Percentiles rank a stretch among this genome's conserved stretches.
Evolutionary conservation across 768 basidiomycete species (phyloP).

Genomic region (Boletus fagicola): DNA sequence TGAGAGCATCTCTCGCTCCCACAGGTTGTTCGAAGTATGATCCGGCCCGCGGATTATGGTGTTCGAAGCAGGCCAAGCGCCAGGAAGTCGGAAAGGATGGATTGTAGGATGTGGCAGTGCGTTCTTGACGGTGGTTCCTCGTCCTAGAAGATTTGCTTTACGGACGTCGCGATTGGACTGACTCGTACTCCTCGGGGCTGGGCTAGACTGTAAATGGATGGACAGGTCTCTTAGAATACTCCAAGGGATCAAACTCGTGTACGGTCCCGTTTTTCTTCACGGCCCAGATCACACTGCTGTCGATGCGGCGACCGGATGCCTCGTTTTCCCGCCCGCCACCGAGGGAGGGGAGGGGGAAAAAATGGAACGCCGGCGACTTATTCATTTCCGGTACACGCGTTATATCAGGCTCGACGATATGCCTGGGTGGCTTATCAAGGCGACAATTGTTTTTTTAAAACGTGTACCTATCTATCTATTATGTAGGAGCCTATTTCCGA

Average conservation of each 20-base stretch:
- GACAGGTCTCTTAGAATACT: background rate
- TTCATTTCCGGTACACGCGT: background rate
- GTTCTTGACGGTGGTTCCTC: background rate
- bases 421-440: constrained; percentile 6
- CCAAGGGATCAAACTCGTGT: background rate
- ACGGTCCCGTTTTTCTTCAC: background rate
- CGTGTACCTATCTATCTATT: background rate
- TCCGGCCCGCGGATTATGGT: constrained; percentile 1
- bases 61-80: background rate
- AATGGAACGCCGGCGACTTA: background rate
- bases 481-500: too few relatives aligned
- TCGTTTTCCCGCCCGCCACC: constrained; percentile 3
- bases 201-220: background rate
- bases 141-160: background rate
- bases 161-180: background rate
- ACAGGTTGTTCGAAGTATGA: background rate
- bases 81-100: background rate
- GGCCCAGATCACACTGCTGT: background rate
- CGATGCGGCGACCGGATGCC: background rate
- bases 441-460: background rate
- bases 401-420: background rate
- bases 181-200: background rate
- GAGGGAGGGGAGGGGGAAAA: background rate
- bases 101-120: background rate
- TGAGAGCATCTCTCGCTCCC: background rate